Evolutionary conservation across 331 rosid species (phyloP), one percentile per base, ranked within the genome.

Genomic region (Phaseolus coccineus): DNA sequence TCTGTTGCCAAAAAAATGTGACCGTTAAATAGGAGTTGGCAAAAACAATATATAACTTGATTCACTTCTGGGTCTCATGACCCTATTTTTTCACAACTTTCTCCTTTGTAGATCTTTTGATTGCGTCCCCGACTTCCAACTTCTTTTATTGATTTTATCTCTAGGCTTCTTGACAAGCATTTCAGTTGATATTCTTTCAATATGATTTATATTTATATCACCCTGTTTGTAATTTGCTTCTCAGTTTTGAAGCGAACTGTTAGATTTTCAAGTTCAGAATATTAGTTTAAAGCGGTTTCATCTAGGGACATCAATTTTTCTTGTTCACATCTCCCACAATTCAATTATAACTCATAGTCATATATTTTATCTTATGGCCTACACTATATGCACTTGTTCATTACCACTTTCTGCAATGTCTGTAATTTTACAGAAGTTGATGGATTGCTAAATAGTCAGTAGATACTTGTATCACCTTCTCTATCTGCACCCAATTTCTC

Each of bases 31-130:
- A 51, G 24, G 71, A 47, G 84, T 40, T 59, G 59, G 77, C 70
- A 63, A 59, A 39, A 68, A 69, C 46, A 19, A 24, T 40, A 40
- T 8, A 40, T 77, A 11, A 77, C 40, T 65, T 57, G 62, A 28
- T 5, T 58, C 65, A 25, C 39, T 59, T 59, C 8, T 16, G 44
- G 61, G 50, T 30, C 80, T 55, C 2, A 37, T 37, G 55, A 58
- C 30, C 52, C 19, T 39, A 48, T 27, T 78, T 47, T 56, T 53
- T 47, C 8, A 16, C 47, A 65, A 71, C 13, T 40, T 19, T 65
- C 5, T 67, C 66, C 48, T 89, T 37, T 53, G 37, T 53, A 58
- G 10, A 69, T 77, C 42, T 44, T 55, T 39, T 62, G 14, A 19
- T 31, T 37, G 37, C 37, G 3, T 25, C 30, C 25, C 22, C 7